Evolutionary conservation across 2,329 filamentous ascomycete genomes (phyloP).

Genomic region (Alternaria sp.): DNA sequence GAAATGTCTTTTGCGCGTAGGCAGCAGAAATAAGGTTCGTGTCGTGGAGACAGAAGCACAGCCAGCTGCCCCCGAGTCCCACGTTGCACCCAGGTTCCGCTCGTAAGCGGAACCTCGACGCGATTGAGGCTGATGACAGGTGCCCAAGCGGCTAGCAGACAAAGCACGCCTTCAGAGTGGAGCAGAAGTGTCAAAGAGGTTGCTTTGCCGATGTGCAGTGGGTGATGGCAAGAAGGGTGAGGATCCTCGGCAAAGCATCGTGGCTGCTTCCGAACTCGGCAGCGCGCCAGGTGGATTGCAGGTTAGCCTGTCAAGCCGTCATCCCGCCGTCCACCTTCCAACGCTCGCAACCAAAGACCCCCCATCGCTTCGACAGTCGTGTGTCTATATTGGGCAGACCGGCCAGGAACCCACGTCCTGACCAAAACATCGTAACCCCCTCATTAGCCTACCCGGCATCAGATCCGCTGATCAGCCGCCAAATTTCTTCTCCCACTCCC

Average conservation of each 20-base stretch:
- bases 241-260: constrained; percentile 15
- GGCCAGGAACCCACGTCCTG: constrained; percentile 22
- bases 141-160: not conserved
- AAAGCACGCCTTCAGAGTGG: constrained; percentile 5
- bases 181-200: constrained; percentile 5
- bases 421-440: constrained; percentile 22
- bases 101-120: not conserved
- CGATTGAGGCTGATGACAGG: constrained; percentile 9
- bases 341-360: constrained; percentile 19
- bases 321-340: constrained; percentile 11
- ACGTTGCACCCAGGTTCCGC: constrained; percentile 19
- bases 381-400: constrained; percentile 12
- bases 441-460: constrained; percentile 24
- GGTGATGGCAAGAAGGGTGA: constrained; percentile 6
- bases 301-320: constrained; percentile 17
- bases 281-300: not conserved
- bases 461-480: constrained; percentile 36
- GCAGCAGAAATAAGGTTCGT: constrained; percentile 15
- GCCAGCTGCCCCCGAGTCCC: constrained; percentile 23
- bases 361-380: constrained; percentile 7
- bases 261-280: constrained; percentile 5
- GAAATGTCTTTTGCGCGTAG: constrained; percentile 18
- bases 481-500: constrained; percentile 38
- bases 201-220: constrained; percentile 3
- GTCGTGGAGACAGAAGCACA: constrained; percentile 20